Base-by-base conservation (phyloP, 768 basidiomycete species). In the Dioszegia aurantiaca region DNA sequence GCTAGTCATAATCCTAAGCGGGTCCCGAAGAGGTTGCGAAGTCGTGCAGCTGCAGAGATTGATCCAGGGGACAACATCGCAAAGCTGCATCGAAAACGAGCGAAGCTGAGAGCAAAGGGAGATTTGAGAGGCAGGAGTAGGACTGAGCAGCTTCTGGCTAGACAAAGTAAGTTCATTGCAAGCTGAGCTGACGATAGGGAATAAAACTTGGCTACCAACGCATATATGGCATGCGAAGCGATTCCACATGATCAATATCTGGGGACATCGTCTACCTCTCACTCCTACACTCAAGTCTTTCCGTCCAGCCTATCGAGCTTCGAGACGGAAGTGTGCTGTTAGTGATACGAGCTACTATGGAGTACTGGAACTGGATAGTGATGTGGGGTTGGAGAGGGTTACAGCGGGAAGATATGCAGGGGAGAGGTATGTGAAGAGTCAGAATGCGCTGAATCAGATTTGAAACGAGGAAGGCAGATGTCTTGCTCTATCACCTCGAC, bases 171-270 rank as follows among this genome's bases (percentile, higher is more conserved):
- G 77, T 53, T 11, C 19, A 4, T 2, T 10, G 6, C 17, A 17
- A 14, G 43, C n/a, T 19, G 8, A 24, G 51, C 56, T 62, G 56
- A 55, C n/a, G 40, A 1, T 62, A 95, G 93, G 80, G 28, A 82
- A 88, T 63, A 97, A 97, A 75, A 79, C 82, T 12, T 98, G 94
- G 94, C 83, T 99, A 0, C 90, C 94, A 72, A 94, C 92, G 4
- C 95, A 99, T 74, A 77, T 98, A 19, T 98, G 92, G 90, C 94
- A 97, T 68, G 89, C 92, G 1, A 98, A 97, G 77, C 84, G 95
- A 5, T 94, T 94, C 86, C 85, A 87, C 61, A 97, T 98, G 94
- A 82, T 86, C 65, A 86, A 85, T 62, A 81, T 89, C 76, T 98
- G 92, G 92, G 90, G 90, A 0, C 90, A 90, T 73, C 82, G 90